phyloP scores from a whole-genome alignment of 768 basidiomycete genomes.

The Tremella fuciformis region DNA sequence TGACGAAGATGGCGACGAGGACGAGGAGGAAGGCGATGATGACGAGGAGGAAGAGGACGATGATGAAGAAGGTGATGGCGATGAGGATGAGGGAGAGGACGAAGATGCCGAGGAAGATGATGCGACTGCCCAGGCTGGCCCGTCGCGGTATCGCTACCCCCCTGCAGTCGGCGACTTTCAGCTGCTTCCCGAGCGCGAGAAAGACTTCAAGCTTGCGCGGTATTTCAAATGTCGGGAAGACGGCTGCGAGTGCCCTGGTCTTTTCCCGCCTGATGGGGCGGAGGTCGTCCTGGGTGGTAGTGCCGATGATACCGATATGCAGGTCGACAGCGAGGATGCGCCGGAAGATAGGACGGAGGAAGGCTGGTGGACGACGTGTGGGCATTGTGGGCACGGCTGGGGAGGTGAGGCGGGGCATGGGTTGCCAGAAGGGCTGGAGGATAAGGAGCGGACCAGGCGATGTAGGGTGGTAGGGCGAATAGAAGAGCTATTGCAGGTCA shows the following conservation, averaged over 20 bases:
- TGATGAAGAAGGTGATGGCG: constrained; percentile 3
- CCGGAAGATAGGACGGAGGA: constrained; percentile 64
- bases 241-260: constrained; percentile 66
- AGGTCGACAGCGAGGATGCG: constrained; percentile 63
- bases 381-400: constrained; percentile 49
- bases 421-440: constrained; percentile 58
- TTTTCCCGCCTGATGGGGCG: constrained; percentile 64
- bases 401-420: constrained; percentile 47
- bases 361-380: constrained; percentile 47
- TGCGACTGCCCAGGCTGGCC: constrained; percentile 6
- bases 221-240: constrained; percentile 65
- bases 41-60: constrained; percentile 14
- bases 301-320: constrained; percentile 31
- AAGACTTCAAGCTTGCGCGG: constrained; percentile 67
- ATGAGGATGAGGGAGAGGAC: constrained; percentile 10
- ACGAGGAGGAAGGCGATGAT: constrained; percentile 3
- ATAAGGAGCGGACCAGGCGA: constrained; percentile 56
- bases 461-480: constrained; percentile 71
- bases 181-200: constrained; percentile 24
- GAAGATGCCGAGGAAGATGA: constrained; percentile 17
- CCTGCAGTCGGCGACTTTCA: constrained; percentile 25
- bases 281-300: constrained; percentile 58
- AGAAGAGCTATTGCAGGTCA: constrained; percentile 76
- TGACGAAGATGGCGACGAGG: constrained; percentile 12
- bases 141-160: constrained; percentile 22